Evolutionary conservation across 75 land plant species (phyloP), one percentile per base, ranked within the genome.

Genomic region (Gnetum montanum): DNA sequence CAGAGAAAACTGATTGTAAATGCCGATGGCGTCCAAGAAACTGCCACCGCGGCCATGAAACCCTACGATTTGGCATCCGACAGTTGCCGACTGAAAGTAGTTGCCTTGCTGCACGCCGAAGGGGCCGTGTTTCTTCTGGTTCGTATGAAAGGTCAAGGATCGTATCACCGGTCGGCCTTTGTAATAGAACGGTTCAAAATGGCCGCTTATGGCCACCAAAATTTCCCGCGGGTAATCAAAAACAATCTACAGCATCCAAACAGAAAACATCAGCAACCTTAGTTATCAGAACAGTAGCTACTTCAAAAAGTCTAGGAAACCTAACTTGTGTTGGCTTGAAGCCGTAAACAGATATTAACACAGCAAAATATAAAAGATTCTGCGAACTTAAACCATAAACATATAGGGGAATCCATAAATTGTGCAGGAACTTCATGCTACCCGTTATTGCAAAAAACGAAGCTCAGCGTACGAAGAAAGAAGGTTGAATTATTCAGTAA

Each of bases 51-150:
- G n/a, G 16, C 43, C 58, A 38, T 38, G 58, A 26, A 35, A 36
- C 8, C 82, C 82, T 8, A 74, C 70, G 46, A 79, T 67, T 31
- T 79, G 70, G 16, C 82, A 77, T 22, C 68, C 69, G 3, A 63
- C 66, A 0, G 49, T 70, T 1, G 66, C 22, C 33, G 67, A 74
- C 23, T 64, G 58, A 54, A 79, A 79, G 59, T 25, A 63, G 16
- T 61, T 70, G 10, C 78, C 82, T 0, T 57, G 2, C 38, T 79
- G 73, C 43, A 59, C 71, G 1, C 82, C 82, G 56, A 37, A 79
- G 4, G 82, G 82, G 20, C 74, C 82, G 31, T 62, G 66, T 26
- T 59, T 70, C 8, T 60, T 59, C 12, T 55, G 1, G n/a, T 27
- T 74, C 0, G 67, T 70, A 27, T 74, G 43, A 50, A 74, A 70